phyloP scores from a whole-genome alignment of 192 early-diverging fungal genomes.

The Linnemannia hyalina region DNA sequence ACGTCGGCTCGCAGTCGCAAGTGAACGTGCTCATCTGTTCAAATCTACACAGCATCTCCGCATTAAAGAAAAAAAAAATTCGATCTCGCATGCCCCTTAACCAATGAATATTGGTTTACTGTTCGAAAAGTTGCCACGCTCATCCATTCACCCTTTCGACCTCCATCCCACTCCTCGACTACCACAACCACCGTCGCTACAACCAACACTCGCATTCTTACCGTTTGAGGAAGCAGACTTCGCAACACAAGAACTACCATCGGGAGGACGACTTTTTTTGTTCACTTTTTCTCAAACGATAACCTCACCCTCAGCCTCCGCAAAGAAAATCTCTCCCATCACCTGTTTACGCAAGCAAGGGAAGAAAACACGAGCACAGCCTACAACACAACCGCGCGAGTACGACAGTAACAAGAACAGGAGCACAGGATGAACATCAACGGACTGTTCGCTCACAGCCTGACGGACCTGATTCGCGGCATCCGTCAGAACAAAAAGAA shows the following conservation, averaged over 20 bases:
- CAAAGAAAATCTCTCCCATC: neutral
- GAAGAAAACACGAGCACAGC: neutral
- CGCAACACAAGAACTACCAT: neutral
- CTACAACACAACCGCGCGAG: neutral
- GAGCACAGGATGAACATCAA: constrained; percentile 26
- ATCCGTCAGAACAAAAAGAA: constrained; percentile 92
- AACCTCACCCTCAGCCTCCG: neutral
- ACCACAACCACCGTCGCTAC: neutral
- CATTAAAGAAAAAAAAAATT: neutral
- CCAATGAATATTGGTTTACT: neutral
- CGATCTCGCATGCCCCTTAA: neutral
- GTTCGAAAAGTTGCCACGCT: neutral
- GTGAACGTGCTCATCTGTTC: neutral
- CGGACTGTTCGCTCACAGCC: constrained; percentile 81
- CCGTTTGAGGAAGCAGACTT: no score
- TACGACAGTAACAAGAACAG: neutral
- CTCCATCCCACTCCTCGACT: neutral
- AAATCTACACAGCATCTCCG: neutral
- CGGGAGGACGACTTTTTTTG: neutral
- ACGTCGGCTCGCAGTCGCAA: constrained; percentile 25
- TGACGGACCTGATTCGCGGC: constrained; percentile 95
- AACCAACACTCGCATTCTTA: no score
- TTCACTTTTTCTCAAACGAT: neutral
- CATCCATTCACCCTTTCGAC: neutral
- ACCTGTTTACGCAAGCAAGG: neutral